Percentiles rank a stretch among this genome's conserved stretches.
Evolutionary conservation across 129 eudicot genomes (phyloP).

Genomic region (Gnaphalium uliginosum): DNA sequence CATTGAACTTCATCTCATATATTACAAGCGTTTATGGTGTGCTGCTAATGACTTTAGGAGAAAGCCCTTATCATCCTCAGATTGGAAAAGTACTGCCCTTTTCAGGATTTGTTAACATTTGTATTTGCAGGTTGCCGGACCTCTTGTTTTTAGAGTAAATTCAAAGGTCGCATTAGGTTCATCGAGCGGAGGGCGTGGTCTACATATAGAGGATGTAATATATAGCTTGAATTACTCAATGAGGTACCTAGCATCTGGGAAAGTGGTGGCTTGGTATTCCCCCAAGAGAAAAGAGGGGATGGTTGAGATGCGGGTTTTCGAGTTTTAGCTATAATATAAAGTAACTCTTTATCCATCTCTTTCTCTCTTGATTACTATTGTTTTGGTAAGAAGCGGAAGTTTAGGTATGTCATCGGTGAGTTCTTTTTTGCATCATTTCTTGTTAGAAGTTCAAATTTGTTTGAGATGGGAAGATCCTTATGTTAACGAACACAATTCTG

Average conservation of each 20-base stretch:
- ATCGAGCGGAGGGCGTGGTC: conserved; percentile 34
- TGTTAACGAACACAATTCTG: conserved; percentile 9
- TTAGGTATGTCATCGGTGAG: conserved; percentile 25
- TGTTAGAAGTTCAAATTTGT: conserved; percentile 26
- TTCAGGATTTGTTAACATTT: conserved; percentile 11
- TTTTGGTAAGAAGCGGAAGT: conserved; percentile 18
- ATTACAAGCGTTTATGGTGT: not conserved
- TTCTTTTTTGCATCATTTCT: not conserved
- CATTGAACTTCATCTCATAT: not conserved
- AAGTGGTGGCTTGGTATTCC: conserved; percentile 96
- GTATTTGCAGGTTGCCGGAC: conserved; percentile 66
- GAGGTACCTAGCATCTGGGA: conserved; percentile 62
- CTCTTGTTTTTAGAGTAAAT: conserved; percentile 73
- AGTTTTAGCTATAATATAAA: conserved; percentile 44
- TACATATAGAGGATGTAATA: conserved; percentile 62
- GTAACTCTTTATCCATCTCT: not conserved
- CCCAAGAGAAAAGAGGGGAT: conserved; percentile 88
- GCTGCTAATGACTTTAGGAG: not conserved
- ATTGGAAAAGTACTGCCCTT: not conserved
- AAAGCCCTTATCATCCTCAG: not conserved
- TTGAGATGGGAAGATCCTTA: conserved; percentile 13
- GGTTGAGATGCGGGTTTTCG: conserved; percentile 77
- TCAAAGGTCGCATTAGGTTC: conserved; percentile 54
- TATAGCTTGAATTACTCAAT: conserved; percentile 77
- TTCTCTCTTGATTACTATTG: conserved; percentile 9